A percentile compares a stretch with the other conserved stretches of the same genome.
phyloP scores from a whole-genome alignment of 495 filamentous ascomycete genomes.

The Penicillium argentinense region DNA sequence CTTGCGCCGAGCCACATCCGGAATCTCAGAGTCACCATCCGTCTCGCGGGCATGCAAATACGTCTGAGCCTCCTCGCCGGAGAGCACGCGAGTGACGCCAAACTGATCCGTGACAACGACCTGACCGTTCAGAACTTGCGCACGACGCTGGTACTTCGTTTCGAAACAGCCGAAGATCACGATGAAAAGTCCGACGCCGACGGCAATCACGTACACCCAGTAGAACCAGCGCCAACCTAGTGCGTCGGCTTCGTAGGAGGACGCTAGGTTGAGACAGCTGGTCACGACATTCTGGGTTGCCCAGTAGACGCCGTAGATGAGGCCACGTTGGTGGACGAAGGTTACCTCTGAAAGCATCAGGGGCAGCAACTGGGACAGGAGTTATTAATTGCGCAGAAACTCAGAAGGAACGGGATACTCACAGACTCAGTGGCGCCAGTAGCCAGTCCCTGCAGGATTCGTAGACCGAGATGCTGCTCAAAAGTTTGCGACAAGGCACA shows the following conservation, averaged over 20 bases:
- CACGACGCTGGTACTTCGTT: conserved; percentile 27
- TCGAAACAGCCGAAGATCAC: conserved; percentile 32
- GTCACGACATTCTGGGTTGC: conserved; percentile 35
- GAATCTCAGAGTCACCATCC: conserved; percentile 2
- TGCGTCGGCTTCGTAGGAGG: conserved; percentile 31
- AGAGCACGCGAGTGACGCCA: conserved; percentile 32
- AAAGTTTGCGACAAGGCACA: conserved; percentile 29
- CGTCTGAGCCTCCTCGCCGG: conserved; percentile 7
- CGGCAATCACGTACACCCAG: conserved; percentile 34
- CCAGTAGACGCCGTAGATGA: conserved; percentile 34
- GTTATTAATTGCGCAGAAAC: neutral
- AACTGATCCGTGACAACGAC: conserved; percentile 38
- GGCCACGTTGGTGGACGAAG: conserved; percentile 33
- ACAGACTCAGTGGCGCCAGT: conserved; percentile 38
- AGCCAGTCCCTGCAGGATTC: conserved; percentile 35
- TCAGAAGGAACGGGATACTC: neutral
- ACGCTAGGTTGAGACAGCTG: conserved; percentile 28
- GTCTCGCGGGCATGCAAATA: conserved; percentile 4
- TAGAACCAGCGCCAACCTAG: conserved; percentile 42
- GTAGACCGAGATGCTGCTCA: conserved; percentile 30
- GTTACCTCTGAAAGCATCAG: conserved; percentile 36
- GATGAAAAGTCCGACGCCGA: conserved; percentile 31
- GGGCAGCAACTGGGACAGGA: conserved; percentile 27
- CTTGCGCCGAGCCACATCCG: conserved; percentile 21
- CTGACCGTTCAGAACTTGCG: conserved; percentile 23